Conservation (phyloP, 768 basidiomycete species). For the Lactarius pseudohatsudake region DNA sequence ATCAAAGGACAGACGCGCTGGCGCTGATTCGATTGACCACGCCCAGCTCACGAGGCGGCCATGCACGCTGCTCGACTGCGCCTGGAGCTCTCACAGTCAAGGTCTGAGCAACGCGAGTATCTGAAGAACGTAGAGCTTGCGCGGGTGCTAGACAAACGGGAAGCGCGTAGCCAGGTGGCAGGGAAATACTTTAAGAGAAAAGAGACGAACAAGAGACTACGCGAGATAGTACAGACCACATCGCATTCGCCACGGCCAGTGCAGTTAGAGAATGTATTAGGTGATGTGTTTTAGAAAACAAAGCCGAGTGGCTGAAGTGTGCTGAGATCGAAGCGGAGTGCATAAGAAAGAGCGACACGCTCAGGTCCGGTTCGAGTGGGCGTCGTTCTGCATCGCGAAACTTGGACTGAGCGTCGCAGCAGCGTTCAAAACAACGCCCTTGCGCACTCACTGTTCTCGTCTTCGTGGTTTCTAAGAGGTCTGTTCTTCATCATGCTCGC, state of each 20-base stretch:
- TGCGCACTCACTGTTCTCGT: constrained; percentile 39
- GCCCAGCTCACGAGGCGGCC: constrained; percentile 87
- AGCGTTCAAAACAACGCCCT: constrained; percentile 41
- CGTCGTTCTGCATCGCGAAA: constrained; percentile 58
- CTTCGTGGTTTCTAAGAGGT: constrained; percentile 70
- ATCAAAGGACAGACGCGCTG: neutral
- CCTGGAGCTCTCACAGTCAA: constrained; percentile 85
- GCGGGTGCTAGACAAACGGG: constrained; percentile 79
- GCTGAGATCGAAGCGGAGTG: constrained; percentile 41
- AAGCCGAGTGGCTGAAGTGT: constrained; percentile 18
- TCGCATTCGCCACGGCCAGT: neutral
- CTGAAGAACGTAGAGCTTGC: constrained; percentile 93
- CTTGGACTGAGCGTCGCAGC: constrained; percentile 45
- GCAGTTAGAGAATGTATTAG: constrained; percentile 11
- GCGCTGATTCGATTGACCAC: constrained; percentile 1
- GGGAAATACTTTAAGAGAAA: constrained; percentile 41
- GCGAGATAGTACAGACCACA: neutral
- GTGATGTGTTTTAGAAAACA: constrained; percentile 39
- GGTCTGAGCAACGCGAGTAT: constrained; percentile 88
- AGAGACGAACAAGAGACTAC: constrained; percentile 19
- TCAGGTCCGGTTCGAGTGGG: constrained; percentile 27
- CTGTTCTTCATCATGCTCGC: constrained; percentile 92
- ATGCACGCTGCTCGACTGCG: constrained; percentile 87
- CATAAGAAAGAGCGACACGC: constrained; percentile 34
- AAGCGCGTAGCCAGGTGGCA: constrained; percentile 37